Evolutionary conservation across 768 basidiomycete species (phyloP).

Genomic region (Pulveroboletus sp.): DNA sequence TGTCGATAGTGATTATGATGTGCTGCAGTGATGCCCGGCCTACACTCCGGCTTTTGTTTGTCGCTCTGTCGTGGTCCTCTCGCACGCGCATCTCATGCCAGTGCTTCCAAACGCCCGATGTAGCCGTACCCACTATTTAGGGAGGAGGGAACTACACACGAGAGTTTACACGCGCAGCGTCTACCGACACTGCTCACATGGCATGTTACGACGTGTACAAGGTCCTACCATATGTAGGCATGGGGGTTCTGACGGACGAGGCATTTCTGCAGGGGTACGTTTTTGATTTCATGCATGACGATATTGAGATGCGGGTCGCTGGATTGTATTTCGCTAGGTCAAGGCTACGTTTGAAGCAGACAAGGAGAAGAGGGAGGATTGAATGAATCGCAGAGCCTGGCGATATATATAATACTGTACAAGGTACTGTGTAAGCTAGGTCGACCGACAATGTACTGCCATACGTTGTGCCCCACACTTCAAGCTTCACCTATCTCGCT

Average conservation of each 20-base stretch:
- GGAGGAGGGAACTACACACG: constrained; percentile 76
- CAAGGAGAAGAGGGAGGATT: constrained; percentile 16
- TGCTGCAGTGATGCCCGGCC: constrained; percentile 48
- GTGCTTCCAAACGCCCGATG: too few relatives aligned
- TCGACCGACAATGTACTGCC: too few relatives aligned
- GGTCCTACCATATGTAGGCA: constrained; percentile 62
- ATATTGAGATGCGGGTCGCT: neutral
- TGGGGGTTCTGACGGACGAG: constrained; percentile 63
- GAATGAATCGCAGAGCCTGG: too few relatives aligned
- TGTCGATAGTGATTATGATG: neutral
- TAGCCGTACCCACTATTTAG: constrained; percentile 67
- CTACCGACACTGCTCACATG: constrained; percentile 55
- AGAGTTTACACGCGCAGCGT: constrained; percentile 57
- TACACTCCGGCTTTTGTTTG: constrained; percentile 61
- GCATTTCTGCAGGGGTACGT: constrained; percentile 52
- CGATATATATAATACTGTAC: too few relatives aligned
- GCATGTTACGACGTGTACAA: constrained; percentile 65
- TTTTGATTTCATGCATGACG: neutral
- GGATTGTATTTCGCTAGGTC: constrained; percentile 31
- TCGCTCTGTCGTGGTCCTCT: neutral
- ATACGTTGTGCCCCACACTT: too few relatives aligned
- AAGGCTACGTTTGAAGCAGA: constrained; percentile 45
- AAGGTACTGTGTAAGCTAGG: too few relatives aligned
- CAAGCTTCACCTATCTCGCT: neutral
- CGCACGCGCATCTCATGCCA: neutral